phyloP scores from a whole-genome alignment of 164 flowering plant genomes.

The Aristolochia contorta region DNA sequence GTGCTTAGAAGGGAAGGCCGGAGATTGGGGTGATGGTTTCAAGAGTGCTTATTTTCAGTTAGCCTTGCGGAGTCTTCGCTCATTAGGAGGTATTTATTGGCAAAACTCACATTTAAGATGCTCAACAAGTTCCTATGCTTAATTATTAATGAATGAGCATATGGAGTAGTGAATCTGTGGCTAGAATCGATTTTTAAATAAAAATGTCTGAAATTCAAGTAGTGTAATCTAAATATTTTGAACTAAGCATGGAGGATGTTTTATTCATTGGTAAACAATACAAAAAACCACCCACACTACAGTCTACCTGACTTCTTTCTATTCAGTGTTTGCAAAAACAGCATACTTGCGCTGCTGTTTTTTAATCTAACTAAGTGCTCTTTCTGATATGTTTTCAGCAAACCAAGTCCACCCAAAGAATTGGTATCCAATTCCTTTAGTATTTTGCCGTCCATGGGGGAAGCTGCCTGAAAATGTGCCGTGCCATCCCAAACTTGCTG shows the following conservation, averaged over 20 bases:
- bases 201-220: not conserved
- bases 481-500: constrained; percentile 97
- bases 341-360: not conserved
- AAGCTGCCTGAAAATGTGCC: constrained; percentile 97
- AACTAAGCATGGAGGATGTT: not conserved
- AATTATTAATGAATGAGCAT: too few relatives aligned
- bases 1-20: constrained; percentile 93
- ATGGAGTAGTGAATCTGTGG: too few relatives aligned
- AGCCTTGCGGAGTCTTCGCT: constrained; percentile 95
- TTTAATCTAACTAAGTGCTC: not conserved
- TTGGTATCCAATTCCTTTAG: constrained; percentile 95
- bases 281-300: too few relatives aligned
- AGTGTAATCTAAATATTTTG: not conserved
- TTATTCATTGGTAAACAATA: too few relatives aligned
- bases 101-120: not conserved
- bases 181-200: too few relatives aligned
- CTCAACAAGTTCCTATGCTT: too few relatives aligned
- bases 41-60: constrained; percentile 98
- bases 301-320: too few relatives aligned
- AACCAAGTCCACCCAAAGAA: constrained; percentile 95
- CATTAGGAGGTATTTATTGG: constrained; percentile 76
- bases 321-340: too few relatives aligned
- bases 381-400: constrained; percentile 37
- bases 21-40: constrained; percentile 99
- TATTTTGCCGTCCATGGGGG: constrained; percentile 99